A percentile compares a stretch with the other conserved stretches of the same genome.
Evolutionary conservation across 2,329 filamentous ascomycete species (phyloP).

Genomic region (Aspergillus pseudotamarii): DNA sequence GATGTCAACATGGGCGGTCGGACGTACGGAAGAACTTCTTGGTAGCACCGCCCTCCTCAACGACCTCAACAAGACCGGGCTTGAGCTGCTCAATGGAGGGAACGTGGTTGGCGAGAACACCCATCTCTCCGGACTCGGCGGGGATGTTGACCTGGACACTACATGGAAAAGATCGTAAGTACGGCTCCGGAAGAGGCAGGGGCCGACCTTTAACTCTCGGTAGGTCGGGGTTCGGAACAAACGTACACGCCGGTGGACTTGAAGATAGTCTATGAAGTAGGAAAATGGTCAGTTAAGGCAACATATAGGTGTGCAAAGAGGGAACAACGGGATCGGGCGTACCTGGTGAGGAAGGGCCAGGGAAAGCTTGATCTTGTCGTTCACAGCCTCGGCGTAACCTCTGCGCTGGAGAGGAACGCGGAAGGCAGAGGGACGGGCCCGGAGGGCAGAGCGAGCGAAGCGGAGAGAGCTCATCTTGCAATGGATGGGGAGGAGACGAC

Average conservation of each 20-base stretch:
- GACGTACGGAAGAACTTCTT: conserved; percentile 98
- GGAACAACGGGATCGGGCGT: conserved; percentile 48
- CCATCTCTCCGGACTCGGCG: conserved; percentile 98
- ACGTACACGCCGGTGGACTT: conserved; percentile 72
- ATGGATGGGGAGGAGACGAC: conserved; percentile 35
- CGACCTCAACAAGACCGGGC: conserved; percentile 90
- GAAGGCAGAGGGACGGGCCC: conserved; percentile 77
- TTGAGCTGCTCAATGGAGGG: conserved; percentile 98
- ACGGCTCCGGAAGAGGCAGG: conserved; percentile 18
- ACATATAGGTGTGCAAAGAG: conserved; percentile 6
- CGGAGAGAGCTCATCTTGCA: conserved; percentile 86
- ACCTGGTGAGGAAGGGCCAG: conserved; percentile 98
- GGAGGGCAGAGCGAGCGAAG: conserved; percentile 85
- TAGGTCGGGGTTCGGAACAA: conserved; percentile 4
- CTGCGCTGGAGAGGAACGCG: conserved; percentile 78
- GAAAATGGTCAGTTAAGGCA: conserved; percentile 26
- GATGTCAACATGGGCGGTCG: conserved; percentile 18
- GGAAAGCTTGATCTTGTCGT: conserved; percentile 98
- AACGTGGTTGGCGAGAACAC: conserved; percentile 98
- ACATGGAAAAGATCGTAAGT: conserved; percentile 66
- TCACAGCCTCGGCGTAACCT: conserved; percentile 85
- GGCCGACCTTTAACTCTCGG: conserved; percentile 16
- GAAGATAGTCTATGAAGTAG: conserved; percentile 62
- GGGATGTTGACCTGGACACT: conserved; percentile 97
- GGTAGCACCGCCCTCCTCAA: conserved; percentile 83